Conservation (phyloP, 2,329 filamentous ascomycete species). For the Ascocoryne sarcoides region DNA sequence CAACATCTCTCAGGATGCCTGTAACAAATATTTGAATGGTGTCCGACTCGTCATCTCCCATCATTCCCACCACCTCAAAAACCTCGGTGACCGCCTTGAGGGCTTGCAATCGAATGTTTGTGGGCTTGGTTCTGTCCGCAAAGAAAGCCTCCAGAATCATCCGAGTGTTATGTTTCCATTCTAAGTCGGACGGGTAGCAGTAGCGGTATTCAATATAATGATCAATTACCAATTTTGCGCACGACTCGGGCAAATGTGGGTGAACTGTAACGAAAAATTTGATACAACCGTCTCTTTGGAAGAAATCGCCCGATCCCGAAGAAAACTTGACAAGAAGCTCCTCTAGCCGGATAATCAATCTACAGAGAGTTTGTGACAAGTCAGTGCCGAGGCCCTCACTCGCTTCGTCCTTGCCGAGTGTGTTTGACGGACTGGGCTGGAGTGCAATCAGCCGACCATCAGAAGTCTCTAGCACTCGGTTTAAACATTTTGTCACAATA, state of each 20-base stretch:
- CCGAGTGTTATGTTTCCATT: constrained; percentile 57
- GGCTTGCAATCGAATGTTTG: constrained; percentile 52
- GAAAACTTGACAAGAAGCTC: constrained; percentile 31
- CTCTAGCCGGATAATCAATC: constrained; percentile 26
- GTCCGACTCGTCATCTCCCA: constrained; percentile 50
- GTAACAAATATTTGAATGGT: constrained; percentile 50
- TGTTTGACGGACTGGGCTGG: constrained; percentile 15
- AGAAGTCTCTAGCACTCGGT: constrained; percentile 21
- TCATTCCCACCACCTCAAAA: constrained; percentile 37
- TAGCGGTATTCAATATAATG: constrained; percentile 61
- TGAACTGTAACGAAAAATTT: constrained; percentile 57
- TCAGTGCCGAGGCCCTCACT: constrained; percentile 16
- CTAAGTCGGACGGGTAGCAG: constrained; percentile 61
- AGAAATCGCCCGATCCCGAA: constrained; percentile 37
- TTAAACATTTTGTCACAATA: constrained; percentile 46
- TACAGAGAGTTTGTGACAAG: constrained; percentile 23
- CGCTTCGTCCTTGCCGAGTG: constrained; percentile 18
- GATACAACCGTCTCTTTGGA: constrained; percentile 59
- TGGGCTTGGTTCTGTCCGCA: constrained; percentile 49
- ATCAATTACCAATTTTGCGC: constrained; percentile 54
- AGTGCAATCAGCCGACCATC: constrained; percentile 19
- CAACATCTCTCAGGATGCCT: constrained; percentile 51
- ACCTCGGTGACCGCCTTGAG: constrained; percentile 48
- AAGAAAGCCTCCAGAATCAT: constrained; percentile 56
- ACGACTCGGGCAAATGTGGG: constrained; percentile 53